These are phyloP conservation scores for Juglanconis oblonga DNA, from an alignment of 2,329 filamentous ascomycete genomes.

Conservation along the genomic window DNA sequence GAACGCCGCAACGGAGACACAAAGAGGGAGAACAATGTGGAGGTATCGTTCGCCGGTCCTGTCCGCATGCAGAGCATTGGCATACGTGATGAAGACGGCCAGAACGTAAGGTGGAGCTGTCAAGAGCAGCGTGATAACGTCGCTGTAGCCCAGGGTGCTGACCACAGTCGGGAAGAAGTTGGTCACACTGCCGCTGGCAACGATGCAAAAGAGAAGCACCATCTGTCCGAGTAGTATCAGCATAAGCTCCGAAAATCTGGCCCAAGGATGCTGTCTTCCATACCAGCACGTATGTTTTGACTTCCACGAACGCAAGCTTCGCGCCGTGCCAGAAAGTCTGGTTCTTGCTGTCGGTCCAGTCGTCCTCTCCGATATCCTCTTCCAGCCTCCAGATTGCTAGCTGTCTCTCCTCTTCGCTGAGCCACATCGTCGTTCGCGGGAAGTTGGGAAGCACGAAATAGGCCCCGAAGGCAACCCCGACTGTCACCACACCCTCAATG, in stretches of 20 bases:
- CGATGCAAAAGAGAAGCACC: conserved; percentile 56
- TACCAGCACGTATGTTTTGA: conserved; percentile 60
- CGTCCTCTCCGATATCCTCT: conserved; percentile 63
- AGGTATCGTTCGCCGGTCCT: conserved; percentile 68
- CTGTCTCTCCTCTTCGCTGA: conserved; percentile 53
- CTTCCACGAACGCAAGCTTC: conserved; percentile 52
- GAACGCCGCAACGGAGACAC: conserved; percentile 60
- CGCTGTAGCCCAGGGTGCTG: conserved; percentile 60
- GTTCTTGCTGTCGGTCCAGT: conserved; percentile 55
- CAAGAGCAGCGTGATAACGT: conserved; percentile 59
- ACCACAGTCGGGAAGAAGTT: conserved; percentile 73
- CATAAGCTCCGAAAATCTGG: neutral
- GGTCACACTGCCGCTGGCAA: conserved; percentile 53
- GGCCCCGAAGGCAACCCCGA: conserved; percentile 51
- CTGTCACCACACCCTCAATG: conserved; percentile 59
- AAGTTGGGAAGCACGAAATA: conserved; percentile 55
- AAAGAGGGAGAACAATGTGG: conserved; percentile 62
- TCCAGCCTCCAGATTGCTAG: conserved; percentile 60
- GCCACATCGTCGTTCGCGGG: conserved; percentile 38
- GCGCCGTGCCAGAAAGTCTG: conserved; percentile 55
- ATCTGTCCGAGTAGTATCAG: conserved; percentile 32
- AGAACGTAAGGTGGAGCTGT: conserved; percentile 66
- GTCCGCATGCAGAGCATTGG: conserved; percentile 70
- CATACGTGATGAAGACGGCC: conserved; percentile 57
- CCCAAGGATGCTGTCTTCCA: conserved; percentile 12